Percentiles rank a stretch among this genome's conserved stretches.
phyloP scores from a whole-genome alignment of 495 filamentous ascomycete genomes.

The Penicillium subrubescens region DNA sequence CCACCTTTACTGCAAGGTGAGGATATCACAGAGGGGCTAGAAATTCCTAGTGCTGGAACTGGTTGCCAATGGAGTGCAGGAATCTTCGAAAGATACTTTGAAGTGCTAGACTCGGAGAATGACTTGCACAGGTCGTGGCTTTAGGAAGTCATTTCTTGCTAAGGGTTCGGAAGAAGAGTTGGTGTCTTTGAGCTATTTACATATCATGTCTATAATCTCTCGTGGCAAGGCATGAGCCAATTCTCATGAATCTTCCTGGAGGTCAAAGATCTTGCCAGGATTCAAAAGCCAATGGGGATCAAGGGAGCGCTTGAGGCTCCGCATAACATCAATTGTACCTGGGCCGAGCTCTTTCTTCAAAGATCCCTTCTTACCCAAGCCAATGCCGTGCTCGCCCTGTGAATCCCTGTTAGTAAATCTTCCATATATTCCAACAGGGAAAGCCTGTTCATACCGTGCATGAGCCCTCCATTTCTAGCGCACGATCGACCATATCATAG shows the following conservation, averaged over 20 bases:
- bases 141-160: neutral
- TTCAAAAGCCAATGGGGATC: constrained; percentile 93
- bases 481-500: constrained; percentile 84
- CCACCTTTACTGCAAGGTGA: neutral
- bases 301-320: constrained; percentile 76
- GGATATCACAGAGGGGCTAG: neutral
- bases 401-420: constrained; percentile 13
- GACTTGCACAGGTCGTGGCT: neutral
- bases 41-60: constrained; percentile 20
- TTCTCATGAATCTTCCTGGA: constrained; percentile 17
- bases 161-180: neutral
- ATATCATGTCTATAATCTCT: neutral
- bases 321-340: constrained; percentile 84
- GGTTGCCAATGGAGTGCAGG: constrained; percentile 24
- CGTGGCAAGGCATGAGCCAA: neutral
- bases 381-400: constrained; percentile 83
- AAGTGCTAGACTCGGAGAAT: constrained; percentile 11
- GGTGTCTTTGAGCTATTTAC: neutral
- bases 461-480: constrained; percentile 90
- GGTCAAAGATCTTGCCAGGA: constrained; percentile 85
- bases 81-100: constrained; percentile 21
- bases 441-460: constrained; percentile 60
- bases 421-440: neutral
- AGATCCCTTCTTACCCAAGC: constrained; percentile 82
- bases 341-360: constrained; percentile 80